Evolutionary conservation across 257 asterid species (phyloP).

Genomic region (Euphrasia confusa): DNA sequence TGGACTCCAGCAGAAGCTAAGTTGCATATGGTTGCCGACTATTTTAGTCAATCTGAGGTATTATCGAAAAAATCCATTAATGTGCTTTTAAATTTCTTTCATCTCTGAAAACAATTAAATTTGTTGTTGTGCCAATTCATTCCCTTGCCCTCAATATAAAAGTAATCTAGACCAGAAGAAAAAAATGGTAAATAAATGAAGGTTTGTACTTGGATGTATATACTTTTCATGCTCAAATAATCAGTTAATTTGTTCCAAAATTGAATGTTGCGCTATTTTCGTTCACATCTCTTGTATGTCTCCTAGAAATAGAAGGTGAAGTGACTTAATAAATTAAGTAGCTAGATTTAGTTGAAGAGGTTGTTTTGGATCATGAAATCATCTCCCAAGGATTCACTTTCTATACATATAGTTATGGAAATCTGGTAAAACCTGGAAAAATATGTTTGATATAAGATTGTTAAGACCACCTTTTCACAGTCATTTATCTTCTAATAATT

Average conservation of each 20-base stretch:
- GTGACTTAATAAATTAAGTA: constrained; percentile 10
- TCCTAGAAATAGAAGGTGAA: constrained; percentile 6
- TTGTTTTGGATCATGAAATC: constrained; percentile 9
- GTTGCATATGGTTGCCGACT: constrained; percentile 77
- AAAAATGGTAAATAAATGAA: constrained; percentile 11
- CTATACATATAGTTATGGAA: background rate
- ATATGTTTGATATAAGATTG: constrained; percentile 10
- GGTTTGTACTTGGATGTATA: constrained; percentile 9
- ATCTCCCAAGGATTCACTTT: background rate
- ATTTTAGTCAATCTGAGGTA: constrained; percentile 84
- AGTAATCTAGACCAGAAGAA: constrained; percentile 7
- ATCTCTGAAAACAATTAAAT: constrained; percentile 12
- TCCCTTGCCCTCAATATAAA: constrained; percentile 12
- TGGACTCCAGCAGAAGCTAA: constrained; percentile 93
- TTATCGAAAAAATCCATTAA: constrained; percentile 12
- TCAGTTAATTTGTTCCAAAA: constrained; percentile 9
- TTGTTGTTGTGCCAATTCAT: constrained; percentile 16
- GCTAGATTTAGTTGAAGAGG: constrained; percentile 10
- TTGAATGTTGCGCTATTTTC: constrained; percentile 4
- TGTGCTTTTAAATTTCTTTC: constrained; percentile 17
- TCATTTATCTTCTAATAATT: constrained; percentile 1
- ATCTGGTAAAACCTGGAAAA: constrained; percentile 14
- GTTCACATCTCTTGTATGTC: background rate
- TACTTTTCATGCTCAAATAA: background rate
- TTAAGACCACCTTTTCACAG: background rate